phyloP scores from a whole-genome alignment of 2,329 filamentous ascomycete genomes.

The Penicillium sclerotiorum region DNA sequence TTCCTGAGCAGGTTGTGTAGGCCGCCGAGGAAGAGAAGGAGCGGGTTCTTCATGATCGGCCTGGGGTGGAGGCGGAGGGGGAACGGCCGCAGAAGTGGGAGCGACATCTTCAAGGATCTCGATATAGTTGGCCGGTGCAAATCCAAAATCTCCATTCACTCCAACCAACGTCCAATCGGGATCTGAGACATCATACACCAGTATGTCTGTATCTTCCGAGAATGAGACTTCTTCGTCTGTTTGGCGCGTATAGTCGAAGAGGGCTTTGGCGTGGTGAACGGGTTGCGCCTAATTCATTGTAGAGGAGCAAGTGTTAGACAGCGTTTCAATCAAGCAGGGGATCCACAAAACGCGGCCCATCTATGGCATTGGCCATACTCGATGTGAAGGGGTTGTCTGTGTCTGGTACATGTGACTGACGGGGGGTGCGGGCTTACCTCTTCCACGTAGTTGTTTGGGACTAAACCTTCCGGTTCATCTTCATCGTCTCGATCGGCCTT shows the following conservation, averaged over 20 bases:
- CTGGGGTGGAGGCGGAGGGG: conserved; percentile 27
- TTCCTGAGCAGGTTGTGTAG: conserved; percentile 25
- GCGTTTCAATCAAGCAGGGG: too few species aligned
- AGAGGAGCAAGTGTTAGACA: conserved; percentile 10
- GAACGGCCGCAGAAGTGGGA: conserved; percentile 48
- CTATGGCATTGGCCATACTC: background rate
- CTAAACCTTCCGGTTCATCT: conserved; percentile 84
- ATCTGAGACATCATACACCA: conserved; percentile 87
- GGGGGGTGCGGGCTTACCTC: conserved; percentile 66
- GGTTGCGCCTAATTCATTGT: conserved; percentile 61
- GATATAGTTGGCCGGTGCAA: conserved; percentile 95
- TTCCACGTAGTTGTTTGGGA: conserved; percentile 94
- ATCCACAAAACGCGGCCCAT: too few species aligned
- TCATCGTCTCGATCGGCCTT: conserved; percentile 80
- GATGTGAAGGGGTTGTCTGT: background rate
- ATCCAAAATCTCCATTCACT: conserved; percentile 81
- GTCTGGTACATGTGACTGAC: background rate
- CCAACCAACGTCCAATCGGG: conserved; percentile 97
- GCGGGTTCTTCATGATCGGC: conserved; percentile 48
- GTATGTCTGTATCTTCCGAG: conserved; percentile 78
- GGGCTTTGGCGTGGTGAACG: conserved; percentile 74
- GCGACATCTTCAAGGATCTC: conserved; percentile 61
- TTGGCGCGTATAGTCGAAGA: conserved; percentile 97
- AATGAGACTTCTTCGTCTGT: conserved; percentile 98
- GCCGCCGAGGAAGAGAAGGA: conserved; percentile 39